Base-by-base conservation (phyloP, 2,329 filamentous ascomycete genomes). In the Chaetomium sp. region DNA sequence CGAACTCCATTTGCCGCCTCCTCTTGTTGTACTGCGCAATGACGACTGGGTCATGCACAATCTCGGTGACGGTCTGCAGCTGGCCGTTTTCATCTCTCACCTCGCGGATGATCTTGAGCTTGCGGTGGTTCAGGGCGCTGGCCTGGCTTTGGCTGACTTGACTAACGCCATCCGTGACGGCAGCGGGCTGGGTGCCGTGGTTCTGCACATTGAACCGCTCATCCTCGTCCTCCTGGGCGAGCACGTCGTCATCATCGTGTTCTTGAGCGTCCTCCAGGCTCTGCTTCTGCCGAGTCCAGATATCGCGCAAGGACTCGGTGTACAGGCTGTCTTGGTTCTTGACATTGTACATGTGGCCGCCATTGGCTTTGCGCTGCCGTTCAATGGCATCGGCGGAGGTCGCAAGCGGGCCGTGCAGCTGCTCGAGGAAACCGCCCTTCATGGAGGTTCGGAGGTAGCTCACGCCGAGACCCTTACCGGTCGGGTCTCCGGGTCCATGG, bases 361-460 rank as follows among this genome's bases (percentile, higher is more conserved):
- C 91, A 61, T 94, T 92, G 12, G 88, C 88, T 67, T 91, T 89
- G 61, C 94, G 84, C 69, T 91, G 89, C 59, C 91, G 88, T 66
- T 90, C 88, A 59, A 91, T 89, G 66, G 89, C 91, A 69, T 96
- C 90, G 19, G 90, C 91, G 8, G 82, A 84, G 2, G 82, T 85
- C 6, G 82, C 80, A 41, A 82, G 72, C 2, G 83, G 82, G 2
- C 83, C 83, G 57, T 72, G 81, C 33, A 95, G 82, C 19, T 91
- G 87, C 67, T 91, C 89, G 71, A 96, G 81, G 58, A 84, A 99
- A 0, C 94, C 94, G 59, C 94, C 94, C 72, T 99, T 99, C 94
- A 99, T 99, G 1, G 90, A 95, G 0, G 91, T 96, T 67, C 94
- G 91, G 70, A 99, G 91, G 70, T 99, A 96, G 69, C 89, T 96